Evolutionary conservation across 2,329 filamentous ascomycete species (phyloP).

Genomic region (Xylariaceae sp.): DNA sequence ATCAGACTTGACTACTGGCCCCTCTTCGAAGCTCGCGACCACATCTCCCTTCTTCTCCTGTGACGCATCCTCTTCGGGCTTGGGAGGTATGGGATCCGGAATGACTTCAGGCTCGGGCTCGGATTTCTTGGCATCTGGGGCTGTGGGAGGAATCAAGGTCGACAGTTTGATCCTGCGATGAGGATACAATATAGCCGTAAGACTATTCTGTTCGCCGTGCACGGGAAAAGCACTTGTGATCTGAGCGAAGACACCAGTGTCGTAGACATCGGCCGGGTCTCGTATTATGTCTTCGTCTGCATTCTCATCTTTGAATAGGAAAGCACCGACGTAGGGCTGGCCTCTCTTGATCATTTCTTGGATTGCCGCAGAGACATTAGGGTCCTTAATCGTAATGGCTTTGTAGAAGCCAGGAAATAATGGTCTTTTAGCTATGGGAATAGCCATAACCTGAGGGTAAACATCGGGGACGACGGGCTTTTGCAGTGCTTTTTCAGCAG

Average conservation of each 20-base stretch:
- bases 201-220: constrained; percentile 75
- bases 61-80: constrained; percentile 51
- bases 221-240: constrained; percentile 95
- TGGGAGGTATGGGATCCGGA: constrained; percentile 59
- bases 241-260: constrained; percentile 95
- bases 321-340: constrained; percentile 95
- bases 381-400: constrained; percentile 92
- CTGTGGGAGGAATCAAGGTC: constrained; percentile 68
- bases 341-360: constrained; percentile 95
- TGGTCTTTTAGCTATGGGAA: constrained; percentile 89
- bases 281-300: constrained; percentile 93
- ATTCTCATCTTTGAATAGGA: constrained; percentile 94
- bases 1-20: constrained; percentile 57
- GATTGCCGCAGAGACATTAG: constrained; percentile 86
- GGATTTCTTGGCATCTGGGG: constrained; percentile 50
- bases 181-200: constrained; percentile 94
- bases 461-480: constrained; percentile 91
- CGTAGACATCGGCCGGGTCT: constrained; percentile 85
- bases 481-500: constrained; percentile 69
- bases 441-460: constrained; percentile 96
- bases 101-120: constrained; percentile 47
- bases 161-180: constrained; percentile 92
- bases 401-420: constrained; percentile 99
- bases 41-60: constrained; percentile 84
- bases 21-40: constrained; percentile 94